Base-by-base conservation (phyloP, 805 yeast species). In the Metschnikowia sp. region DNA sequence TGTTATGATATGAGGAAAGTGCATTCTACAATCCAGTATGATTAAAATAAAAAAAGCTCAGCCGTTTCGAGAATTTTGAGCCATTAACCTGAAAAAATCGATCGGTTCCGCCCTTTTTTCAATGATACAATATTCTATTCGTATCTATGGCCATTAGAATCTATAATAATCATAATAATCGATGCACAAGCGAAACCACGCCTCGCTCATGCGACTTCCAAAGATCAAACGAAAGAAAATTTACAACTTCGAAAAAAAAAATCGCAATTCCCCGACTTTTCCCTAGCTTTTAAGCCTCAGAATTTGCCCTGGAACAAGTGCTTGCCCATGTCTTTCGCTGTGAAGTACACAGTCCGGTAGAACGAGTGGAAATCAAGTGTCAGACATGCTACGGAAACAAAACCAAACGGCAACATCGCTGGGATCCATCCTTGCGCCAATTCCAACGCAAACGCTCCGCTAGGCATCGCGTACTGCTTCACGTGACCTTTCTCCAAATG, bases 401-500 rank as follows among this genome's bases (percentile, higher is more conserved):
- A 82, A 0, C 99, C 99, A 65, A 94, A 94, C 18, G 98, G 98
- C 51, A 94, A 76, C 99, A 94, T 94, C 37, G 92, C 84, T 32
- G 99, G 98, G 55, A 94, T 88, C 96, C 96, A 94, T 50, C 99
- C 99, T 72, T 92, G 98, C 8, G 99, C 99, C 60, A 92, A 77
- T 66, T 94, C 99, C 55, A 94, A 72, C 10, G 99, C 97, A 68
- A 83, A 94, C 0, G 87, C 76, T 33, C 86, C 96, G 30, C 79
- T 66, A 2, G 88, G 85, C 96, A 94, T 88, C 28, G 82, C 57
- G 66, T 94, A 94, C 69, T 94, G 99, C 69, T 88, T 89, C 57
- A 81, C 79, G 38, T 64, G 54, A 32, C 97, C 97, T 63, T 80
- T 85, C 36, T 60, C 65, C 64, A 92, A 75, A 63, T 85, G 92